Base-by-base conservation (phyloP, 176 grass and related monocot genomes). In the Bolboschoenus planiculmis region DNA sequence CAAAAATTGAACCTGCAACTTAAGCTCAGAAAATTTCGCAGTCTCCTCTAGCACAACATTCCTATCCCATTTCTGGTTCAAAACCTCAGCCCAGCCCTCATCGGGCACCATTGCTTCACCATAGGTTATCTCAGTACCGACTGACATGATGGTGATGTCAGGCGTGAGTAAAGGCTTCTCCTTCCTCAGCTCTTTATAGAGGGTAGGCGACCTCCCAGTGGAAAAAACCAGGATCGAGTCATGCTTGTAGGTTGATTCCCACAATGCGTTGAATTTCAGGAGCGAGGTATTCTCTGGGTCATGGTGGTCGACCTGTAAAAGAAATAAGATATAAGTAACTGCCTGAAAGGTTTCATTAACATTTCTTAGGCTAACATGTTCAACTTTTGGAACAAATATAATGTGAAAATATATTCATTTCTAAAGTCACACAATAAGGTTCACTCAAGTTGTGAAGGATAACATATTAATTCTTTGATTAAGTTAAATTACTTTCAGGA, bases 121-220 rank as follows among this genome's bases (percentile, higher is more conserved):
- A 11, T 95, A 98, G 10, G 92, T 80, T 75, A 98, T 95, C 85
- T 95, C 92, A 21, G 92, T 98, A 16, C 95, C 95, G 4, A 98
- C 95, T 26, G 95, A 98, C 90, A 93, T 95, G 68, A 98, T 93
- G 20, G 92, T 95, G 75, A 98, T 91, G 78, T 98, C 95, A 0
- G 95, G 95, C 3, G 90, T 93, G 50, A 98, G 59, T 65, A 98
- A 47, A 47, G 95, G 95, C 47, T 98, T 98, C 29, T 90, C 89
- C 56, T 87, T 90, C 70, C 92, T 87, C 73, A 98, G 78, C 57
- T 89, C 62, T 64, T 85, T 90, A 87, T 98, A 98, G 64, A 93
- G 91, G 9, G 87, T 88, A 0, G 89, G 92, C 0, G 95, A 88
- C 68, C 95, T 89, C 59, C 95, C 95, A 1, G 95, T 98, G 0